Conservation (phyloP, 2,329 filamentous ascomycete species). For the Metarhizium rileyi region DNA sequence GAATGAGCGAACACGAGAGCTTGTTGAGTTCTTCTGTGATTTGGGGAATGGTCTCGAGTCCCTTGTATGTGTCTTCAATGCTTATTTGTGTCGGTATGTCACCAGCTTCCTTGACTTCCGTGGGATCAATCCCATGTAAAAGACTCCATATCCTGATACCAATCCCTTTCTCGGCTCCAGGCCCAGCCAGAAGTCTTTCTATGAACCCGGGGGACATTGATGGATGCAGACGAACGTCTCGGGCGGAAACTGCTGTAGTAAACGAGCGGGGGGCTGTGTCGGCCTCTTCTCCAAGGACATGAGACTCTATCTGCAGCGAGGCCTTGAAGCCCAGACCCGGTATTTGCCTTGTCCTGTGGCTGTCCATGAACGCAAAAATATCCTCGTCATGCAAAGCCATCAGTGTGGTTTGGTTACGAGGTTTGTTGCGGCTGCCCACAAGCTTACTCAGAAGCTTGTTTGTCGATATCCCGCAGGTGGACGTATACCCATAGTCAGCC, state of each 20-base stretch:
- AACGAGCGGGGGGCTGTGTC: conserved; percentile 24
- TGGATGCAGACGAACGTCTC: conserved; percentile 52
- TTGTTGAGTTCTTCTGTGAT: conserved; percentile 59
- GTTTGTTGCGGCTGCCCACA: conserved; percentile 76
- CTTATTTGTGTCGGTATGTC: conserved; percentile 79
- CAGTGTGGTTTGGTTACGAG: conserved; percentile 76
- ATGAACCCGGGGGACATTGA: conserved; percentile 54
- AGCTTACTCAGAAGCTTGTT: conserved; percentile 83
- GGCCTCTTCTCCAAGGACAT: conserved; percentile 32
- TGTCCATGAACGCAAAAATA: conserved; percentile 61
- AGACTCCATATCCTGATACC: conserved; percentile 66
- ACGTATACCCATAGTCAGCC: conserved; percentile 70
- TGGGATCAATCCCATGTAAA: conserved; percentile 70
- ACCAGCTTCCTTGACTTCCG: conserved; percentile 61
- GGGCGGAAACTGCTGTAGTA: conserved; percentile 47
- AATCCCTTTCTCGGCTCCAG: conserved; percentile 61
- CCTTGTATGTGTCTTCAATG: conserved; percentile 84
- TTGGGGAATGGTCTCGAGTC: conserved; percentile 53
- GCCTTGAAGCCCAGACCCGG: conserved; percentile 77
- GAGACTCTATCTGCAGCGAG: conserved; percentile 37
- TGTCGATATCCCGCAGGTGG: conserved; percentile 78
- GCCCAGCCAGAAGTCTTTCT: conserved; percentile 58
- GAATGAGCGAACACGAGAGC: conserved; percentile 60
- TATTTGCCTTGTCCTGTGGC: conserved; percentile 66
- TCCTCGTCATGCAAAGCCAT: conserved; percentile 52